Conservation (phyloP, 176 grass and related monocot genomes). For the Oryza meyeriana region DNA sequence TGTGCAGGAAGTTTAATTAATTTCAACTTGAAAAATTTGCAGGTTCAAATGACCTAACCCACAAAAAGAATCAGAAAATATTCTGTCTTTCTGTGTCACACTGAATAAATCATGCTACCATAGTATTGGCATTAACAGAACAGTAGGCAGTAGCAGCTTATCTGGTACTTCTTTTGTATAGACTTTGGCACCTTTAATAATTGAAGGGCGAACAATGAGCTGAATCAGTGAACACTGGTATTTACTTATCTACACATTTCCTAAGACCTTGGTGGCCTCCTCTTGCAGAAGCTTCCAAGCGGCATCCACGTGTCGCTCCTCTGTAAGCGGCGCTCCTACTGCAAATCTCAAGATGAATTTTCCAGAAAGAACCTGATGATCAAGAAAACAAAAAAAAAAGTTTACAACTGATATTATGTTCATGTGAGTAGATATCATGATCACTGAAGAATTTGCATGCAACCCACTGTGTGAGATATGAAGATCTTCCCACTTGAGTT, state of each 20-base stretch:
- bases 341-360: slow-evolving; percentile 61
- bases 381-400: slow-evolving; percentile 5
- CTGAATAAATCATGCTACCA: background rate
- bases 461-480: slow-evolving; percentile 60
- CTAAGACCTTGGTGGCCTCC: slow-evolving; percentile 38
- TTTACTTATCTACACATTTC: slow-evolving; percentile 7
- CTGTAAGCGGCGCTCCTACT: slow-evolving; percentile 59
- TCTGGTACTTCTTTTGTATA: too few relatives aligned
- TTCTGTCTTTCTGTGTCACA: background rate
- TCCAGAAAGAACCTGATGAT: slow-evolving; percentile 55
- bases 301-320: slow-evolving; percentile 43
- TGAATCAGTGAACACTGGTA: background rate
- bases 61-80: background rate
- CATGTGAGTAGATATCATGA: background rate
- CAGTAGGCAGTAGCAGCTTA: background rate
- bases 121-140: background rate
- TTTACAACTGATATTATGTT: background rate
- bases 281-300: slow-evolving; percentile 76
- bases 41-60: background rate
- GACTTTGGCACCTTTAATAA: background rate
- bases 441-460: background rate
- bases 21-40: background rate
- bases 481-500: slow-evolving; percentile 67
- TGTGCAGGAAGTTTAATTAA: background rate
- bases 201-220: background rate